Evolutionary conservation across 805 yeast species (phyloP).

Genomic region (Lipomyces spencermartinsiae): DNA sequence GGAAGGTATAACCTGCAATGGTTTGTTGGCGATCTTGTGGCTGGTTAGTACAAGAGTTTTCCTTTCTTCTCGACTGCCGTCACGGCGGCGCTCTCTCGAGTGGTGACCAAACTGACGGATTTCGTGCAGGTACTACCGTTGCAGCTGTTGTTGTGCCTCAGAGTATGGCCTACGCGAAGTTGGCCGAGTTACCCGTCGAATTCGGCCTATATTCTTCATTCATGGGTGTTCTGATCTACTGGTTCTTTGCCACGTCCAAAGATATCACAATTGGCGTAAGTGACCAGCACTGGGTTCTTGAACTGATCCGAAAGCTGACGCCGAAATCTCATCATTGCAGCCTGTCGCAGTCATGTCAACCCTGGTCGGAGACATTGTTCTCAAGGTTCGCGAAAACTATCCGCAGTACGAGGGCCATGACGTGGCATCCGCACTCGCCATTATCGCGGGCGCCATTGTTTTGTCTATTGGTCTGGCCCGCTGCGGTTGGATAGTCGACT

Average conservation of each 20-base stretch:
- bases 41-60: not conserved
- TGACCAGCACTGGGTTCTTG: not conserved
- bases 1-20: not conserved
- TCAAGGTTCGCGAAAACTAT: not conserved
- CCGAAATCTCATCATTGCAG: not conserved
- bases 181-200: not conserved
- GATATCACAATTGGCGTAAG: not conserved
- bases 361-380: not conserved
- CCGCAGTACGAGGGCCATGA: not conserved
- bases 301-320: not conserved
- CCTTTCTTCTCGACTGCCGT: not conserved
- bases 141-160: conserved; percentile 1
- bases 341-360: not conserved
- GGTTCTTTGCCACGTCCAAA: not conserved
- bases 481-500: not conserved
- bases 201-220: not conserved
- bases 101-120: not conserved
- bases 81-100: not conserved
- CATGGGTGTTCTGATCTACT: conserved; percentile 1
- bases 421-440: not conserved
- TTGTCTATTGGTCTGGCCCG: not conserved
- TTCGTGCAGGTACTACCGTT: not conserved
- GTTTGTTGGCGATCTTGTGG: not conserved
- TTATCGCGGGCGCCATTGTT: not conserved
- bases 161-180: conserved; percentile 1